Percentiles rank a stretch among this genome's conserved stretches.
Evolutionary conservation across 441 rosid genomes (phyloP).

Genomic region (Populus hybrid): DNA sequence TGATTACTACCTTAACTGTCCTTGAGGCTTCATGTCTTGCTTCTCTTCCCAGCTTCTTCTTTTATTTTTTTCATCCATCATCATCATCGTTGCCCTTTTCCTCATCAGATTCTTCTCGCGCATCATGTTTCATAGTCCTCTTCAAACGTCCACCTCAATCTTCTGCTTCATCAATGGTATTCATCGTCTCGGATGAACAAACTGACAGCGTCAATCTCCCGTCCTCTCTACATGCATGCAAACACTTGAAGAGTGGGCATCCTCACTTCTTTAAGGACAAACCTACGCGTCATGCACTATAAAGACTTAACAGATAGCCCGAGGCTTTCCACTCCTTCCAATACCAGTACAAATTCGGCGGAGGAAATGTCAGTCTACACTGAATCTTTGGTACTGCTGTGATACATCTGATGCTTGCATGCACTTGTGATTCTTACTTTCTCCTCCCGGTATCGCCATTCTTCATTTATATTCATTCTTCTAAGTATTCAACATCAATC

Average conservation of each 20-base stretch:
- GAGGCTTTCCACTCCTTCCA: slow-evolving; percentile 56
- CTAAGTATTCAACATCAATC: slow-evolving; percentile 64
- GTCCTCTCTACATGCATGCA: slow-evolving; percentile 72
- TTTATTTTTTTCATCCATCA: slow-evolving; percentile 4
- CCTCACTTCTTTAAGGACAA: slow-evolving; percentile 72
- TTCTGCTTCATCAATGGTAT: slow-evolving; percentile 25
- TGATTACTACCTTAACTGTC: too few relatives aligned
- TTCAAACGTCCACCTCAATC: too few relatives aligned
- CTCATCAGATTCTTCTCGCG: slow-evolving; percentile 23
- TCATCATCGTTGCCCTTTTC: not conserved
- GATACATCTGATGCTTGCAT: slow-evolving; percentile 15
- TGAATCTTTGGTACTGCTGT: too few relatives aligned
- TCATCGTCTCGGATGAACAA: slow-evolving; percentile 56
- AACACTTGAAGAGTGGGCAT: slow-evolving; percentile 67
- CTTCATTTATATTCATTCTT: too few relatives aligned
- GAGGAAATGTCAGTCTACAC: slow-evolving; percentile 60
- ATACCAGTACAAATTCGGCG: slow-evolving; percentile 66
- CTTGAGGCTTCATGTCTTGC: too few relatives aligned
- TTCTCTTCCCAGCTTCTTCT: too few relatives aligned
- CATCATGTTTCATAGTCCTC: slow-evolving; percentile 17
- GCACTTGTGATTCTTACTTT: slow-evolving; percentile 13
- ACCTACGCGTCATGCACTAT: slow-evolving; percentile 80
- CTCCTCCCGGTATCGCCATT: slow-evolving; percentile 23
- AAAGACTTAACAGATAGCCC: too few relatives aligned
- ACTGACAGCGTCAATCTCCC: slow-evolving; percentile 64